Conservation (phyloP, 2,329 filamentous ascomycete genomes). For the Aspergillus novoparasiticus region DNA sequence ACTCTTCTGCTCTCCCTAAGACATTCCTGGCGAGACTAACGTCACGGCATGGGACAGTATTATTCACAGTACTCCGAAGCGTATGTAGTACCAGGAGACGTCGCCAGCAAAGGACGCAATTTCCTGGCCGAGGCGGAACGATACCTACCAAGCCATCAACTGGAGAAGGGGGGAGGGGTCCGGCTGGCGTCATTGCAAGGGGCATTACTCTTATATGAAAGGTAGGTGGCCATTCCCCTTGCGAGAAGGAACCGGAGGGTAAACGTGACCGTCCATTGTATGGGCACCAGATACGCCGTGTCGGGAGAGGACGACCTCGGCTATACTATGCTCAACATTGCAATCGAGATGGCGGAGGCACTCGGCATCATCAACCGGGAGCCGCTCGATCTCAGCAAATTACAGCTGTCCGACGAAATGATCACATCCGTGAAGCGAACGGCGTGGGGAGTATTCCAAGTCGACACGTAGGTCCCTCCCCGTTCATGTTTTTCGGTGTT, state of each 20-base stretch:
- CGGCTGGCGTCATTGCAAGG: conserved; percentile 28
- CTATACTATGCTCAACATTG: conserved; percentile 31
- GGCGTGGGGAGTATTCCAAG: conserved; percentile 30
- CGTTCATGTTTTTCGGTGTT: neutral
- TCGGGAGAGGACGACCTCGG: conserved; percentile 29
- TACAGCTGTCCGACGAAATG: conserved; percentile 25
- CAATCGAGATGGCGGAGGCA: conserved; percentile 27
- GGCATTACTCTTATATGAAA: conserved; percentile 30
- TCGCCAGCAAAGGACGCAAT: conserved; percentile 27
- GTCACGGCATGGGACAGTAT: conserved; percentile 11
- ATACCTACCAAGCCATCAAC: conserved; percentile 15
- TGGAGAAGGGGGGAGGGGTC: conserved; percentile 15
- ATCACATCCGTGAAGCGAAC: conserved; percentile 24
- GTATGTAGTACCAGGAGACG: conserved; percentile 28
- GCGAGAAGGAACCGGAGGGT: neutral
- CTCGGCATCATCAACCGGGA: conserved; percentile 25
- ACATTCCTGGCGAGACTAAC: neutral
- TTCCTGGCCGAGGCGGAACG: conserved; percentile 32
- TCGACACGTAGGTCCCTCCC: conserved; percentile 26
- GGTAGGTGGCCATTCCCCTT: conserved; percentile 11
- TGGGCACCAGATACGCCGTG: conserved; percentile 27
- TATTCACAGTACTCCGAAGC: conserved; percentile 34
- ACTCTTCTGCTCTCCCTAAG: too few relatives aligned
- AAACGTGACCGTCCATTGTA: neutral
- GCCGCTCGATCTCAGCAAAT: conserved; percentile 13